A percentile compares a stretch with the other conserved stretches of the same genome.
These are phyloP conservation scores for Pisolithus marmoratus DNA, from an alignment of 768 basidiomycete species.

Conservation along the genomic window DNA sequence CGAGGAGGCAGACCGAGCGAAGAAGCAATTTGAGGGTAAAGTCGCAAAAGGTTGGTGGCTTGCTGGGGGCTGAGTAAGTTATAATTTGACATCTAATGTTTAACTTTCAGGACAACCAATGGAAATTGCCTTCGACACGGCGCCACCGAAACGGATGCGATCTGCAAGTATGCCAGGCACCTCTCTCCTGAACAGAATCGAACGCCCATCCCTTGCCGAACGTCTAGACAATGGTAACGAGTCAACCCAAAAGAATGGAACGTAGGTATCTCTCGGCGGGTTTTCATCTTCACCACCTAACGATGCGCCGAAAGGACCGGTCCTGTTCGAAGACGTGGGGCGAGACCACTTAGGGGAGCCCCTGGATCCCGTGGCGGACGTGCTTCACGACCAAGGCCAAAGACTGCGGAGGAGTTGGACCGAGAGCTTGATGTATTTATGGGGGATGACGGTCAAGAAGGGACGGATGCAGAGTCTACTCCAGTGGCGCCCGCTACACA, in stretches of 20 bases:
- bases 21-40: slow-evolving; percentile 80
- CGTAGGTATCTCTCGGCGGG: slow-evolving; percentile 10
- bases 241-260: slow-evolving; percentile 1
- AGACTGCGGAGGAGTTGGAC: slow-evolving; percentile 81
- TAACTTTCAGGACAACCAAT: slow-evolving; percentile 68
- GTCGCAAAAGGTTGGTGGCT: slow-evolving; percentile 72
- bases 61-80: neutral
- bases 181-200: slow-evolving; percentile 68
- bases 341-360: slow-evolving; percentile 14
- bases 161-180: slow-evolving; percentile 38
- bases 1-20: slow-evolving; percentile 75
- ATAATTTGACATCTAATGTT: neutral
- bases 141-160: slow-evolving; percentile 41
- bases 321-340: slow-evolving; percentile 39
- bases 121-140: slow-evolving; percentile 57
- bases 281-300: neutral
- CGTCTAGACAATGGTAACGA: slow-evolving; percentile 48
- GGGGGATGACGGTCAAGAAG: slow-evolving; percentile 44
- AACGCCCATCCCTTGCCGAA: slow-evolving; percentile 66
- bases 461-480: slow-evolving; percentile 16
- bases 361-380: slow-evolving; percentile 26
- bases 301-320: slow-evolving; percentile 19
- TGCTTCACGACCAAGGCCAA: slow-evolving; percentile 42
- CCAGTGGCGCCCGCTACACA: slow-evolving; percentile 5
- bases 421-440: slow-evolving; percentile 85